Conservation (phyloP, 1,284 basidiomycete species). For the Hemileia vastatrix region DNA sequence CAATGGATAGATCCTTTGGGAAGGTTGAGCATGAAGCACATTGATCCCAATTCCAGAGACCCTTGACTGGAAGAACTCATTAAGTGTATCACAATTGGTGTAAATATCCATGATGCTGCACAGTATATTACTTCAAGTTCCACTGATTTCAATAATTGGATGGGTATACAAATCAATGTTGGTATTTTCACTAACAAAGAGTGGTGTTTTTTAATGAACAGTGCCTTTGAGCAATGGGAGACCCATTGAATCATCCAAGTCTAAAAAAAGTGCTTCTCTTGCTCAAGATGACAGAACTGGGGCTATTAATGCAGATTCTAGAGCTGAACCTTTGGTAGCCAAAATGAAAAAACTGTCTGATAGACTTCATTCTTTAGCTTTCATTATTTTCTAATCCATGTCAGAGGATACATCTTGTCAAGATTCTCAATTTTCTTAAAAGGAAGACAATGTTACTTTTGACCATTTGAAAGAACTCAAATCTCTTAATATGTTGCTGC, state of each 20-base stretch:
- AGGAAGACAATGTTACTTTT: no score
- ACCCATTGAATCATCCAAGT: conserved; percentile 32
- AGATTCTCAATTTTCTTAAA: no score
- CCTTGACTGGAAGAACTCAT: conserved; percentile 51
- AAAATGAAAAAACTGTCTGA: conserved; percentile 68
- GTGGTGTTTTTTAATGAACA: conserved; percentile 77
- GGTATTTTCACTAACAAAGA: conserved; percentile 80
- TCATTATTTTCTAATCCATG: conserved; percentile 84
- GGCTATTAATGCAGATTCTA: conserved; percentile 49
- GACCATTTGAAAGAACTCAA: conserved; percentile 56
- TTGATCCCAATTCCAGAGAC: conserved; percentile 54
- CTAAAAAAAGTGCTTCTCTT: no score
- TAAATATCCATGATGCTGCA: conserved; percentile 26
- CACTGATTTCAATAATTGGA: conserved; percentile 26
- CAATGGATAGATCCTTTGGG: conserved; percentile 72
- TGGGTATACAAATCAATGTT: conserved; percentile 57
- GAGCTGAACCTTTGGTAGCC: conserved; percentile 56
- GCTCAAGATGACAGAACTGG: conserved; percentile 55
- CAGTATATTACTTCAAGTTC: conserved; percentile 45
- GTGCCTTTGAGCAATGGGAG: conserved; percentile 68
- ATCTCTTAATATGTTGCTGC: conserved; percentile 75
- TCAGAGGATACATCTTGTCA: no score
- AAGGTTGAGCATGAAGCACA: conserved; percentile 64
- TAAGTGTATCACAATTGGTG: conserved; percentile 1
- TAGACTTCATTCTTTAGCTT: conserved; percentile 67